Conservation (phyloP, 2,329 filamentous ascomycete genomes). For the Plenodomus biglobosus region DNA sequence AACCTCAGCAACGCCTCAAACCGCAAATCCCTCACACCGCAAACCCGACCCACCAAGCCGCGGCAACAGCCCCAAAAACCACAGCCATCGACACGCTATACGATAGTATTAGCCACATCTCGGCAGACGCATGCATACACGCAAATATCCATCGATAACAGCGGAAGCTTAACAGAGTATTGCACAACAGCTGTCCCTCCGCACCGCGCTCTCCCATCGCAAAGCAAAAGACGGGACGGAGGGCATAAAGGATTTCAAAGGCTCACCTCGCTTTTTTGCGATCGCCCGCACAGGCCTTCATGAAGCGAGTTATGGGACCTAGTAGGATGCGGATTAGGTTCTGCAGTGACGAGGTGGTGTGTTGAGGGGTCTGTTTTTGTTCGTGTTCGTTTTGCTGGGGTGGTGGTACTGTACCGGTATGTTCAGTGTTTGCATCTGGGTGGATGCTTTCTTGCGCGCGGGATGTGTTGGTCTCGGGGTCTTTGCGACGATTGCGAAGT, state of each 20-base stretch:
- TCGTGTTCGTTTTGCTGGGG: too few species aligned
- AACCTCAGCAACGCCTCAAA: neutral
- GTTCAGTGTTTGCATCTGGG: neutral
- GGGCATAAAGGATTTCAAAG: slow-evolving; percentile 2
- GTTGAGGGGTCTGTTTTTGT: slow-evolving; percentile 3
- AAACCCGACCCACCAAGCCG: neutral
- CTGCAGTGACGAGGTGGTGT: slow-evolving; percentile 7
- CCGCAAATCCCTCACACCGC: neutral
- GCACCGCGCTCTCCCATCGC: too few species aligned
- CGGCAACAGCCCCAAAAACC: neutral
- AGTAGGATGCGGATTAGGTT: slow-evolving; percentile 14
- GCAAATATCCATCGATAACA: too few species aligned
- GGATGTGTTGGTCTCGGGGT: slow-evolving; percentile 1
- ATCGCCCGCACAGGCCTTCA: slow-evolving; percentile 18
- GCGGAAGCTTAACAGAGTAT: too few species aligned
- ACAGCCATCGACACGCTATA: neutral
- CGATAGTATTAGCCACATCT: neutral
- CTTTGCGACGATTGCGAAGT: slow-evolving; percentile 17
- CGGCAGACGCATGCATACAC: too few species aligned
- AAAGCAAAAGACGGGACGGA: too few species aligned
- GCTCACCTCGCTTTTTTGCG: slow-evolving; percentile 31
- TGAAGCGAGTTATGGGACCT: slow-evolving; percentile 12
- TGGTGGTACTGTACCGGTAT: slow-evolving; percentile 1
- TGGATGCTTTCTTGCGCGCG: neutral
- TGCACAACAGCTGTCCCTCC: too few species aligned